These are phyloP conservation scores for Rubia tinctorum DNA, from an alignment of 305 asterid genomes.

Conservation along the genomic window DNA sequence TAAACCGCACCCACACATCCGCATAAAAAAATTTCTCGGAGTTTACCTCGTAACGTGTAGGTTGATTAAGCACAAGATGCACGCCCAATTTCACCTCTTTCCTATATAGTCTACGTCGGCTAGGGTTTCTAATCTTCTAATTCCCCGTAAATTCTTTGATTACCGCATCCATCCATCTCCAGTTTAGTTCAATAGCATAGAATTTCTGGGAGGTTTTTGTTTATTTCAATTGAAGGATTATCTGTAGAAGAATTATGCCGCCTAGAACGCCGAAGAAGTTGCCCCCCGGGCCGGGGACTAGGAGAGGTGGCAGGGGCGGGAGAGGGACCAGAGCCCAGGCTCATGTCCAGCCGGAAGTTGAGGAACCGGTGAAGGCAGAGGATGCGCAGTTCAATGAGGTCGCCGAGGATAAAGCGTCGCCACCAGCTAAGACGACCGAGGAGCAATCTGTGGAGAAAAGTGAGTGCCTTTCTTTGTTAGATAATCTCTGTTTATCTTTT, in stretches of 20 bases:
- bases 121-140: conserved; percentile 7
- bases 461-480: conserved; percentile 1
- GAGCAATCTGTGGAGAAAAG: conserved; percentile 18
- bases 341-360: conserved; percentile 19
- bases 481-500: not conserved
- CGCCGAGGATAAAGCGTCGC: conserved; percentile 10
- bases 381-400: conserved; percentile 29
- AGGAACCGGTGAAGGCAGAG: conserved; percentile 23
- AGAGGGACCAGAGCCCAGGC: conserved; percentile 33
- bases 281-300: conserved; percentile 69
- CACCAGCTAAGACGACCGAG: conserved; percentile 3
- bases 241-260: conserved; percentile 41
- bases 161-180: not conserved
- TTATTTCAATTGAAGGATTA: not conserved
- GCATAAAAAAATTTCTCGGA: too few species aligned
- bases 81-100: not conserved
- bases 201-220: not conserved
- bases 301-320: conserved; percentile 49
- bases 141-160: not conserved
- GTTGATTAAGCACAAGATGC: not conserved
- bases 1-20: too few species aligned
- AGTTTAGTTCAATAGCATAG: not conserved
- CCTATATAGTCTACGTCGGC: not conserved
- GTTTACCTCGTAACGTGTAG: not conserved
- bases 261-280: conserved; percentile 61